Evolutionary conservation across 2,329 filamentous ascomycete species (phyloP).

Genomic region (Tolypocladium cylindrosporum): DNA sequence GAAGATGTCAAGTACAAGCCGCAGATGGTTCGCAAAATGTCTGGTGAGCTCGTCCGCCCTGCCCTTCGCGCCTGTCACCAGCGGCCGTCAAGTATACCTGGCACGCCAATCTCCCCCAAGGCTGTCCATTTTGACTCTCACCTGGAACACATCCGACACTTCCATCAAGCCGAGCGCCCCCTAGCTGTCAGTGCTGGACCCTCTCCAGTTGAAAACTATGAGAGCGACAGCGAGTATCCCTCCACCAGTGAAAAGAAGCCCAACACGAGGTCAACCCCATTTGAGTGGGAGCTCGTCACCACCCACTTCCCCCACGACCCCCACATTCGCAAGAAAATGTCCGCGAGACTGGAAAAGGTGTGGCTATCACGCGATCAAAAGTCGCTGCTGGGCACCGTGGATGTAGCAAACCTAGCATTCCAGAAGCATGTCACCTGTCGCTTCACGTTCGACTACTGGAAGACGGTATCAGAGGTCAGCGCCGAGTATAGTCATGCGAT

Average conservation of each 20-base stretch:
- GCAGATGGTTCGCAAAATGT: constrained; percentile 94
- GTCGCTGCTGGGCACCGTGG: constrained; percentile 71
- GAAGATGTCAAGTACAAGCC: constrained; percentile 57
- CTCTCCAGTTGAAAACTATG: constrained; percentile 81
- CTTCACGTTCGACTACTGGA: constrained; percentile 97
- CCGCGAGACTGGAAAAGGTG: constrained; percentile 75
- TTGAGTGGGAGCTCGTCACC: constrained; percentile 80
- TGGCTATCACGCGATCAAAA: constrained; percentile 85
- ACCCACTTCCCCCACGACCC: constrained; percentile 64
- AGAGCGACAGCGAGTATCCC: constrained; percentile 82
- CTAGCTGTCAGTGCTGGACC: constrained; percentile 90
- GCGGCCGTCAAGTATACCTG: constrained; percentile 91
- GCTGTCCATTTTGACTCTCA: constrained; percentile 96
- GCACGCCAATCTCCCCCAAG: constrained; percentile 90
- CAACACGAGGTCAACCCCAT: constrained; percentile 36
- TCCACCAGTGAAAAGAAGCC: constrained; percentile 45
- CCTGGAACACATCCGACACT: constrained; percentile 91
- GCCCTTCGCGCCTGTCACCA: constrained; percentile 74
- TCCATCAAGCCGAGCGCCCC: constrained; percentile 85
- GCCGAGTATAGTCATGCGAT: constrained; percentile 83
- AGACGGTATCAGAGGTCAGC: constrained; percentile 87
- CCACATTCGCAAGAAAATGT: constrained; percentile 46
- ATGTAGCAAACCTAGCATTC: constrained; percentile 81
- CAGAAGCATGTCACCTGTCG: constrained; percentile 79
- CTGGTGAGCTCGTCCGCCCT: constrained; percentile 88